Percentiles rank a stretch among this genome's conserved stretches.
Evolutionary conservation across 2,329 filamentous ascomycete species (phyloP).

Genomic region (Botrytis cinerea): DNA sequence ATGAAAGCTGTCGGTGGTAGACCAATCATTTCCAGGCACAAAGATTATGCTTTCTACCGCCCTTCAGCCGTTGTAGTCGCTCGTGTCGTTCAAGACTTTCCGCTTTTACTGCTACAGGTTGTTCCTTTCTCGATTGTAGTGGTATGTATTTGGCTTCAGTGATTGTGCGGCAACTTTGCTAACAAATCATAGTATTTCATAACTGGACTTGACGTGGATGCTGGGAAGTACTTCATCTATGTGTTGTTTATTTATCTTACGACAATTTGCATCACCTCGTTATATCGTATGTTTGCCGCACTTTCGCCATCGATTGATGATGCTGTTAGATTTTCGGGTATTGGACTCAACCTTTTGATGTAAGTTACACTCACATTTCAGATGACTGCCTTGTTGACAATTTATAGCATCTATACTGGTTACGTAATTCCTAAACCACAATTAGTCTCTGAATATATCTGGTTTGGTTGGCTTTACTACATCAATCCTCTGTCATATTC

Average conservation of each 20-base stretch:
- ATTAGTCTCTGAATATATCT: slow-evolving; percentile 59
- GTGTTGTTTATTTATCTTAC: slow-evolving; percentile 64
- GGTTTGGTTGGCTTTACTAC: slow-evolving; percentile 62
- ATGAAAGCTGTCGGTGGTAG: slow-evolving; percentile 75
- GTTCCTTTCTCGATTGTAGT: slow-evolving; percentile 60
- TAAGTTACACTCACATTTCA: slow-evolving; percentile 17
- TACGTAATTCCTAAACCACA: slow-evolving; percentile 68
- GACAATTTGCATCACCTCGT: slow-evolving; percentile 61
- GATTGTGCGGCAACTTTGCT: not conserved
- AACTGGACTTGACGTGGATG: slow-evolving; percentile 57
- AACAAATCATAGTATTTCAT: slow-evolving; percentile 56
- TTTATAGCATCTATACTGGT: slow-evolving; percentile 57
- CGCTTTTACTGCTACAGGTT: slow-evolving; percentile 59
- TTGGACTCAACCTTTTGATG: slow-evolving; percentile 61
- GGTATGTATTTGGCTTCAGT: not conserved
- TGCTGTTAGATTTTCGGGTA: slow-evolving; percentile 64
- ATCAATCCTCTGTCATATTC: slow-evolving; percentile 54
- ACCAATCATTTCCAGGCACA: slow-evolving; percentile 67
- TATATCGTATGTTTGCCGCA: slow-evolving; percentile 69
- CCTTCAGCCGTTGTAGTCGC: slow-evolving; percentile 65
- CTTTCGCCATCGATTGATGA: slow-evolving; percentile 66
- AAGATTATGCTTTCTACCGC: slow-evolving; percentile 69
- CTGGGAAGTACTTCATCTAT: slow-evolving; percentile 66
- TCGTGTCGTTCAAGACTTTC: slow-evolving; percentile 64
- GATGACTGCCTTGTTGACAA: slow-evolving; percentile 4